Conservation (phyloP, 345 rosid genomes). For the Citrus mangshanensis region DNA sequence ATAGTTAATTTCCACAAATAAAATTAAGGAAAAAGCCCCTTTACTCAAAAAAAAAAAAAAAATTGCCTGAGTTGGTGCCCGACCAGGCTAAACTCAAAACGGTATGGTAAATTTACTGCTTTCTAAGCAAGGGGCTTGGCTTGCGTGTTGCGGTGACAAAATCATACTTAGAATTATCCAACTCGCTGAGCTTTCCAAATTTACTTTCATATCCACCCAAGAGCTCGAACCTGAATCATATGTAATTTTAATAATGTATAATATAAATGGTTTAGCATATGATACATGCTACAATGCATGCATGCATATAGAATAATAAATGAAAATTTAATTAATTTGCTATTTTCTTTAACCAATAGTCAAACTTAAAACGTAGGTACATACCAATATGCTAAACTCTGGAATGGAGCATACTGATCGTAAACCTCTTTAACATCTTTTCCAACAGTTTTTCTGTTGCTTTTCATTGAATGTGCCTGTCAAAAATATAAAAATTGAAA, state of each 20-base stretch:
- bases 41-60: no score
- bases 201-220: conserved; percentile 21
- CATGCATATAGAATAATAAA: neutral
- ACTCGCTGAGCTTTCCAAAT: conserved; percentile 34
- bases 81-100: no score
- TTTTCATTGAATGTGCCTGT: conserved; percentile 26
- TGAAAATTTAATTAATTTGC: no score
- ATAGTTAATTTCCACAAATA: no score
- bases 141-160: conserved; percentile 6
- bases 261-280: no score
- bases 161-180: conserved; percentile 11
- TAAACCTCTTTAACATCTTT: conserved; percentile 26
- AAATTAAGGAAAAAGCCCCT: no score
- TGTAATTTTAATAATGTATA: neutral
- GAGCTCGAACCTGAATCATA: conserved; percentile 26
- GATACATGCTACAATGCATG: neutral
- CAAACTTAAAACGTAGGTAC: neutral
- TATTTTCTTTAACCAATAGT: no score
- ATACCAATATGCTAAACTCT: conserved; percentile 32
- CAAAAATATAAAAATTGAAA: no score
- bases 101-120: neutral
- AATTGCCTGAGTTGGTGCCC: no score
- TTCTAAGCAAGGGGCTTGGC: neutral
- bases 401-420: conserved; percentile 26
- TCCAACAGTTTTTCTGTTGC: neutral